Conservation (phyloP, 352 stramenopile genomes). For the Pythium dissimile region DNA sequence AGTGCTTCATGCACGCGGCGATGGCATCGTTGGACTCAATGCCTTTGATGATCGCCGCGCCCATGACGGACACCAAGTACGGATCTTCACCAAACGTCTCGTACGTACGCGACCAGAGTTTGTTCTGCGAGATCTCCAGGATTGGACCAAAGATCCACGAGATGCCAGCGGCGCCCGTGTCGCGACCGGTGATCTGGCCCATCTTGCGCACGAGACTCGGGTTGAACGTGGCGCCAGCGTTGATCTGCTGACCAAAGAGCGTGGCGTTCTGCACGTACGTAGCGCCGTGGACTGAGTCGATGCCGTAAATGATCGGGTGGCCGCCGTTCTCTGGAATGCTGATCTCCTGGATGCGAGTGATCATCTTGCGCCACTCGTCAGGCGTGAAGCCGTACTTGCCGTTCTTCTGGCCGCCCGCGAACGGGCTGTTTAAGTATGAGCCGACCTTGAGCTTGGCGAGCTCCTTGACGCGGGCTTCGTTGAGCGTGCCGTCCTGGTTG, state of each 20-base stretch:
- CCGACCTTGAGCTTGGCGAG: slow-evolving; percentile 62
- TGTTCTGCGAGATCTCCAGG: slow-evolving; percentile 58
- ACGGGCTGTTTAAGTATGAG: slow-evolving; percentile 60
- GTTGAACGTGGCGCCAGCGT: slow-evolving; percentile 76
- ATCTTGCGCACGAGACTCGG: slow-evolving; percentile 35
- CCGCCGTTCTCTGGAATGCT: slow-evolving; percentile 33
- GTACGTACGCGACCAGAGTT: slow-evolving; percentile 66
- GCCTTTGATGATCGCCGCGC: slow-evolving; percentile 36
- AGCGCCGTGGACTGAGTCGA: slow-evolving; percentile 73
- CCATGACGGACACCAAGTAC: slow-evolving; percentile 52
- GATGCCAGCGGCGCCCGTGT: slow-evolving; percentile 65
- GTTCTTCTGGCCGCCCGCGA: slow-evolving; percentile 18
- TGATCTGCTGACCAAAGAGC: slow-evolving; percentile 73
- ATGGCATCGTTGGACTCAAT: slow-evolving; percentile 17
- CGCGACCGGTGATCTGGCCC: slow-evolving; percentile 45
- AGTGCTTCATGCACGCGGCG: slow-evolving; percentile 88
- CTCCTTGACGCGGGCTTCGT: slow-evolving; percentile 40
- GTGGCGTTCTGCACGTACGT: slow-evolving; percentile 63
- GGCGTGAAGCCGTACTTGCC: slow-evolving; percentile 38
- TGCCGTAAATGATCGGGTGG: slow-evolving; percentile 56
- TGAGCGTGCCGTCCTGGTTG: slow-evolving; percentile 33
- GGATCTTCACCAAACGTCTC: slow-evolving; percentile 88
- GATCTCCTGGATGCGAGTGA: slow-evolving; percentile 53
- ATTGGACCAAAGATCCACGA: slow-evolving; percentile 79
- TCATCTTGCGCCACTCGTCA: slow-evolving; percentile 43